A percentile compares a stretch with the other conserved stretches of the same genome.
These are phyloP conservation scores for Suillus cothurnatus DNA, from an alignment of 768 basidiomycete species.

Conservation along the genomic window DNA sequence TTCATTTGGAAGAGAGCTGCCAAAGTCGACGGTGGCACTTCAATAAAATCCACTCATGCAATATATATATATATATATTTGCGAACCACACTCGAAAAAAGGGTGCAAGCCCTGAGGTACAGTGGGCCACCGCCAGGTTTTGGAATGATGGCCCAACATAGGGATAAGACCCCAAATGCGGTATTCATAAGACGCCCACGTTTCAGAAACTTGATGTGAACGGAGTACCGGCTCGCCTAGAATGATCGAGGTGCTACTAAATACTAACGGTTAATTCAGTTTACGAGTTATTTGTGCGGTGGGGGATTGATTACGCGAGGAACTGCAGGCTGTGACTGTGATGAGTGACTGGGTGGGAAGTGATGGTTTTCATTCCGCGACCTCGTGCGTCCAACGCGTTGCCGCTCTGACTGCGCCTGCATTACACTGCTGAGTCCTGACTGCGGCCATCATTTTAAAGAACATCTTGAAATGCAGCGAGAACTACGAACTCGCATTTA, in stretches of 20 bases:
- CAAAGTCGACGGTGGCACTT: background rate
- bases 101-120: slow-evolving; percentile 4
- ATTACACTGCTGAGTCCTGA: background rate
- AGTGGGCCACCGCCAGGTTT: background rate
- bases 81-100: slow-evolving; percentile 5
- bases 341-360: slow-evolving; percentile 1
- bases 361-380: background rate
- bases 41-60: background rate
- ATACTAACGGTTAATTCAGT: slow-evolving; percentile 10
- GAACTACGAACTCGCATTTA: background rate
- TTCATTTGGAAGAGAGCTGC: slow-evolving; percentile 20
- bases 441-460: background rate
- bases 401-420: slow-evolving; percentile 1
- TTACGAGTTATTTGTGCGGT: background rate
- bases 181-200: background rate
- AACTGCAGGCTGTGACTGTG: slow-evolving; percentile 2
- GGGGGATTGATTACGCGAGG: slow-evolving; percentile 3
- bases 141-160: background rate
- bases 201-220: slow-evolving; percentile 1
- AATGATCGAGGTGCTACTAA: background rate
- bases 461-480: background rate
- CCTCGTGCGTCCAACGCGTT: background rate
- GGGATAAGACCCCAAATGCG: slow-evolving; percentile 4
- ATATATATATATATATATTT: slow-evolving; percentile 1
- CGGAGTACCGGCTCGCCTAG: background rate